phyloP scores from a whole-genome alignment of 208 protist genomes.

The Acanthamoeba castellanii region DNA sequence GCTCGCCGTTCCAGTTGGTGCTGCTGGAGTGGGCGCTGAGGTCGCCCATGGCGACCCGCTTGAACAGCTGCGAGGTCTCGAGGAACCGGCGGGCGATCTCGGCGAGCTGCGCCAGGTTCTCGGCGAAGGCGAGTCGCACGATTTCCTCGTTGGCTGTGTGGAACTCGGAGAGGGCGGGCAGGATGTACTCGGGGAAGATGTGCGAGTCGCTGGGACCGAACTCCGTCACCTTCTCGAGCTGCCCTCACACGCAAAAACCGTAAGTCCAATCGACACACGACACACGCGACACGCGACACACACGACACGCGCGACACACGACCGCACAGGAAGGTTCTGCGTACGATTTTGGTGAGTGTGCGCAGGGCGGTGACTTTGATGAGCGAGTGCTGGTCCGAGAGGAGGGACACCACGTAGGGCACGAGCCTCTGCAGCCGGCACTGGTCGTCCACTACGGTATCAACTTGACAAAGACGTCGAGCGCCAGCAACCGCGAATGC shows the following conservation, averaged over 20 bases:
- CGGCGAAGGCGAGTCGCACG: slow-evolving; percentile 78
- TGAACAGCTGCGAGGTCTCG: slow-evolving; percentile 72
- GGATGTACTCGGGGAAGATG: slow-evolving; percentile 82
- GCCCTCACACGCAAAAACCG: neutral
- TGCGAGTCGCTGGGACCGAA: slow-evolving; percentile 79
- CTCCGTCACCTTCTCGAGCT: slow-evolving; percentile 78
- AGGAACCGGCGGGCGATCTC: slow-evolving; percentile 77
- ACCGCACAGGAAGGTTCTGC: neutral
- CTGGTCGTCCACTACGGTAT: slow-evolving; percentile 39
- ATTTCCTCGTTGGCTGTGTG: slow-evolving; percentile 71
- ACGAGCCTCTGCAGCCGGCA: slow-evolving; percentile 57
- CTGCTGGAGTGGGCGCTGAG: slow-evolving; percentile 62
- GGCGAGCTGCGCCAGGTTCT: slow-evolving; percentile 77
- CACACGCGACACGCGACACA: too few species aligned
- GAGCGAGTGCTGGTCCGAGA: slow-evolving; percentile 51
- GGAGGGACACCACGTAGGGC: slow-evolving; percentile 51
- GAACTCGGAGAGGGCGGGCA: slow-evolving; percentile 76
- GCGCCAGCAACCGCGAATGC: neutral
- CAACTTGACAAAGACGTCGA: slow-evolving; percentile 23
- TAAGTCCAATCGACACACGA: neutral
- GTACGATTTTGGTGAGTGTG: slow-evolving; percentile 76
- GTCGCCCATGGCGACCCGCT: slow-evolving; percentile 68
- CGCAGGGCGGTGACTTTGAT: slow-evolving; percentile 76
- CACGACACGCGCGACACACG: too few species aligned
- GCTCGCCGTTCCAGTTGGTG: slow-evolving; percentile 41